Conservation (phyloP, 2,329 filamentous ascomycete species). For the Diaporthe citrichinensis region DNA sequence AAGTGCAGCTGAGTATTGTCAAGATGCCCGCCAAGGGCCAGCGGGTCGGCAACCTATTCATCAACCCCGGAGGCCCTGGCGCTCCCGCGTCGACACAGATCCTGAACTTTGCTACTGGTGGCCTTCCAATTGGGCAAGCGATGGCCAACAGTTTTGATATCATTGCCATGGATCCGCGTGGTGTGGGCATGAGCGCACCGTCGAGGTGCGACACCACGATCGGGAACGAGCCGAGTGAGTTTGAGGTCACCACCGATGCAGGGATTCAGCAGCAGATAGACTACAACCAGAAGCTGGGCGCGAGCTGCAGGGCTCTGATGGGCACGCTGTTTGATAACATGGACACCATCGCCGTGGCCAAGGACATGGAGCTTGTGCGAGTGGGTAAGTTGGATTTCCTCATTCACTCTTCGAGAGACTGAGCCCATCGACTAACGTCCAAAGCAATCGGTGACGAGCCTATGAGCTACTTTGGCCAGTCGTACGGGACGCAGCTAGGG, state of each 20-base stretch:
- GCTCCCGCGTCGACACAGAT: conserved; percentile 48
- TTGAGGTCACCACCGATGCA: conserved; percentile 54
- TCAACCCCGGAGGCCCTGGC: conserved; percentile 59
- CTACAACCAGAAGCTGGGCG: conserved; percentile 55
- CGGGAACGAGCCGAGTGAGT: conserved; percentile 54
- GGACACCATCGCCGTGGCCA: conserved; percentile 55
- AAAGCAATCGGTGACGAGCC: conserved; percentile 53
- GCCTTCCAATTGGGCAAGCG: conserved; percentile 6
- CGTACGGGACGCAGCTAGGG: conserved; percentile 61
- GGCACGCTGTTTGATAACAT: conserved; percentile 57
- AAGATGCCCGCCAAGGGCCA: conserved; percentile 34
- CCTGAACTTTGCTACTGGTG: conserved; percentile 36
- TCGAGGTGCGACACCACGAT: conserved; percentile 55
- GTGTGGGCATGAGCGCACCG: conserved; percentile 56
- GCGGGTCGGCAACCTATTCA: conserved; percentile 53
- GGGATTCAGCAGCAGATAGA: conserved; percentile 54
- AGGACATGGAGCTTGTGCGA: conserved; percentile 51
- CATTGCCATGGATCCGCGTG: conserved; percentile 59
- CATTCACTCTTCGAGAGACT: background rate
- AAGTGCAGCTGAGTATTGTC: conserved; percentile 21
- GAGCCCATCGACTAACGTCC: conserved; percentile 40
- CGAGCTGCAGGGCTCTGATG: conserved; percentile 56
- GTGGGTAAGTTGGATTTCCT: background rate
- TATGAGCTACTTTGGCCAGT: conserved; percentile 57
- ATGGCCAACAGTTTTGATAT: conserved; percentile 55